phyloP scores from a whole-genome alignment of 352 stramenopile species.

The Aphanomyces stellatus region DNA sequence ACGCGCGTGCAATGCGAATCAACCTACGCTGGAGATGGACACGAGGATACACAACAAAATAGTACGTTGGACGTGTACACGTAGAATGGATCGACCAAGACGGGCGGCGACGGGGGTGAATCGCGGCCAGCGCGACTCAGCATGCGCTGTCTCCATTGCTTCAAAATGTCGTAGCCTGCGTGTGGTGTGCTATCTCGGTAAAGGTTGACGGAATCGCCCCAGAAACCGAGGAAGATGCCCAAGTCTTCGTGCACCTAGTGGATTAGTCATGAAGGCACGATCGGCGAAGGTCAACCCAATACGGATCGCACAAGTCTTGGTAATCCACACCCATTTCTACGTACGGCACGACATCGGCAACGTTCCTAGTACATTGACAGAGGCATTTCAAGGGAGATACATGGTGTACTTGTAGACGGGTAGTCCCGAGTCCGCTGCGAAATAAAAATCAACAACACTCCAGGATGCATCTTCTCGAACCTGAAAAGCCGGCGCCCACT shows the following conservation, averaged over 20 bases:
- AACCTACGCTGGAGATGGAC: constrained; percentile 32
- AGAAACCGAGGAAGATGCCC: constrained; percentile 88
- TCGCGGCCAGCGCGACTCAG: too few species aligned
- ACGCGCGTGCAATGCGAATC: constrained; percentile 80
- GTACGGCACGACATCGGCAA: constrained; percentile 79
- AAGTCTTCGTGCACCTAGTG: constrained; percentile 58
- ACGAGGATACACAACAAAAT: not conserved
- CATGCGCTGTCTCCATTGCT: constrained; percentile 45
- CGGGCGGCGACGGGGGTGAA: constrained; percentile 18
- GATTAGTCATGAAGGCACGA: not conserved
- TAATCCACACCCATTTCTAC: constrained; percentile 73
- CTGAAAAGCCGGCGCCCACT: constrained; percentile 83
- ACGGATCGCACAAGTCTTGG: constrained; percentile 82
- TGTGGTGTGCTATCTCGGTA: constrained; percentile 79
- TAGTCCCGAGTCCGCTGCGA: constrained; percentile 68
- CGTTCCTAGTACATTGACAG: constrained; percentile 38
- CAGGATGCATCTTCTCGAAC: constrained; percentile 19
- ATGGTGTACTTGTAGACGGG: constrained; percentile 76
- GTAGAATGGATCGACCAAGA: constrained; percentile 76
- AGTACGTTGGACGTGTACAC: constrained; percentile 88
- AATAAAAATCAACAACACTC: not conserved
- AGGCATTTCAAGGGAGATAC: not conserved
- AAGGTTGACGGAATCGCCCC: constrained; percentile 80
- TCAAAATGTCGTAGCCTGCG: constrained; percentile 57
- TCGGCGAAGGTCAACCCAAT: constrained; percentile 33